These are phyloP conservation scores for Medicago truncatula DNA, from an alignment of 306 rosid species.

Conservation along the genomic window MtrunA17r5.0-ANR NC_053043.1:45327001-45327500, in stretches of 20 bases:
- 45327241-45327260: background rate
- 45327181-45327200: background rate
- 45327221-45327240: background rate
- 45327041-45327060: slow-evolving; percentile 43
- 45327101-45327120: slow-evolving; percentile 30
- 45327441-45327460: no score
- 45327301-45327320: background rate
- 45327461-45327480: no score
- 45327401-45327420: no score
- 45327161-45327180: slow-evolving; percentile 10
- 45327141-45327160: slow-evolving; percentile 2
- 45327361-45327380: no score
- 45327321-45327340: background rate
- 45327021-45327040: slow-evolving; percentile 45
- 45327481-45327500: no score
- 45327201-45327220: background rate
- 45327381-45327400: no score
- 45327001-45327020: slow-evolving; percentile 41
- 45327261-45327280: no score
- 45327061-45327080: background rate
- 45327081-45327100: slow-evolving; percentile 4
- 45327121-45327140: slow-evolving; percentile 22
- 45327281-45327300: no score
- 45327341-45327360: background rate
- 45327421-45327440: no score